Conservation (phyloP, 305 asterid species). For the Solanum hybrid region DNA sequence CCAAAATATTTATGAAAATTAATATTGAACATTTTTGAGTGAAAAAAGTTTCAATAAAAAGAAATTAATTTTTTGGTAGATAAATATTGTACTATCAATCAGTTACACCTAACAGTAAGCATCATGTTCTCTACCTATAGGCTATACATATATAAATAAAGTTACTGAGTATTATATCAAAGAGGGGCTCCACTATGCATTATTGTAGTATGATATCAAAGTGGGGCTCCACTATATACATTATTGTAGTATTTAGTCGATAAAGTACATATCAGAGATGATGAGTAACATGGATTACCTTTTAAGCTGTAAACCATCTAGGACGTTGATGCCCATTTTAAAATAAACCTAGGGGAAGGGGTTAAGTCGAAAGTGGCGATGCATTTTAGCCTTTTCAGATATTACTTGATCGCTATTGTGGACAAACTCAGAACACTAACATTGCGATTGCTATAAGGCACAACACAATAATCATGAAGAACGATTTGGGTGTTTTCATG, state of each 20-base stretch:
- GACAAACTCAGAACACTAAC: not conserved
- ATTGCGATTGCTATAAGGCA: not conserved
- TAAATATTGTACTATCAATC: not conserved
- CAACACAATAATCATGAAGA: not conserved
- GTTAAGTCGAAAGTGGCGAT: not conserved
- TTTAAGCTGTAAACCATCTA: not conserved
- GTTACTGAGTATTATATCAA: not conserved
- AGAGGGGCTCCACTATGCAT: not conserved
- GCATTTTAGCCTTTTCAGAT: not conserved
- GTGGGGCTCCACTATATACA: not conserved
- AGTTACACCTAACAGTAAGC: not conserved
- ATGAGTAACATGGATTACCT: not conserved
- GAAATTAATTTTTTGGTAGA: not conserved
- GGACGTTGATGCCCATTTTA: not conserved
- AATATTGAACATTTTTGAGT: not conserved
- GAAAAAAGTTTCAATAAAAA: not conserved
- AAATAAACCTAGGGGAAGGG: not conserved
- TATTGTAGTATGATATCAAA: not conserved
- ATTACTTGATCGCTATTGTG: not conserved
- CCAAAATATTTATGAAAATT: not conserved
- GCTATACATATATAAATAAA: not conserved
- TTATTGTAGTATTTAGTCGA: not conserved
- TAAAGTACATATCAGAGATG: not conserved
- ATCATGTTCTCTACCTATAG: not conserved
- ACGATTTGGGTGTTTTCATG: not conserved